phyloP scores from a whole-genome alignment of 2,329 filamentous ascomycete species.

The Myriosclerotinia duriaeana region DNA sequence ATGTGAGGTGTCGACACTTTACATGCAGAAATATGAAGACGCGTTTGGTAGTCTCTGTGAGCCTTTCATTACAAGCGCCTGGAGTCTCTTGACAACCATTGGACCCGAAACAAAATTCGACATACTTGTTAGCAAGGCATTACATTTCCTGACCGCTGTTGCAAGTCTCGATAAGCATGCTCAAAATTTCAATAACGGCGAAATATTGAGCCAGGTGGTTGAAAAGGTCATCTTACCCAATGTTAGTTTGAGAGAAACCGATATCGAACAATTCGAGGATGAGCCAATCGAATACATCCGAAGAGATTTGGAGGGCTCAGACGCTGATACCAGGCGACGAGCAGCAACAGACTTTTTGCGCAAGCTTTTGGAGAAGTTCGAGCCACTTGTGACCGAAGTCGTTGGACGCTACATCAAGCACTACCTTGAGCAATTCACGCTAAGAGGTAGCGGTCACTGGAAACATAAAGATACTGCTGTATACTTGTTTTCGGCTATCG shows the following conservation, averaged over 20 bases:
- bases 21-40: slow-evolving; percentile 93
- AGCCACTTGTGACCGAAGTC: slow-evolving; percentile 79
- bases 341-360: slow-evolving; percentile 94
- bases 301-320: slow-evolving; percentile 90
- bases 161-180: slow-evolving; percentile 77
- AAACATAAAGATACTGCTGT: slow-evolving; percentile 98
- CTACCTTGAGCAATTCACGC: slow-evolving; percentile 73
- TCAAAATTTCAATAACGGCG: slow-evolving; percentile 78
- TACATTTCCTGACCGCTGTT: slow-evolving; percentile 92
- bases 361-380: slow-evolving; percentile 85
- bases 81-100: slow-evolving; percentile 84
- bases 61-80: slow-evolving; percentile 85
- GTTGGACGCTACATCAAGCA: slow-evolving; percentile 84
- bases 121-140: slow-evolving; percentile 85
- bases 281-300: slow-evolving; percentile 98
- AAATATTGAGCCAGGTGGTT: slow-evolving; percentile 79
- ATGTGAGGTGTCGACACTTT: slow-evolving; percentile 85
- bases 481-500: slow-evolving; percentile 91
- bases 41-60: slow-evolving; percentile 79
- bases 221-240: slow-evolving; percentile 97
- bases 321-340: slow-evolving; percentile 87
- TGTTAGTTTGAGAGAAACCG: slow-evolving; percentile 84
- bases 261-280: slow-evolving; percentile 94
- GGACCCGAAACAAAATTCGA: slow-evolving; percentile 91
- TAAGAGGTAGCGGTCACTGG: slow-evolving; percentile 72